These are phyloP conservation scores for grape (Vitis vinifera) DNA, from an alignment of 164 flowering plant genomes.

Conservation along the genomic window DNA sequence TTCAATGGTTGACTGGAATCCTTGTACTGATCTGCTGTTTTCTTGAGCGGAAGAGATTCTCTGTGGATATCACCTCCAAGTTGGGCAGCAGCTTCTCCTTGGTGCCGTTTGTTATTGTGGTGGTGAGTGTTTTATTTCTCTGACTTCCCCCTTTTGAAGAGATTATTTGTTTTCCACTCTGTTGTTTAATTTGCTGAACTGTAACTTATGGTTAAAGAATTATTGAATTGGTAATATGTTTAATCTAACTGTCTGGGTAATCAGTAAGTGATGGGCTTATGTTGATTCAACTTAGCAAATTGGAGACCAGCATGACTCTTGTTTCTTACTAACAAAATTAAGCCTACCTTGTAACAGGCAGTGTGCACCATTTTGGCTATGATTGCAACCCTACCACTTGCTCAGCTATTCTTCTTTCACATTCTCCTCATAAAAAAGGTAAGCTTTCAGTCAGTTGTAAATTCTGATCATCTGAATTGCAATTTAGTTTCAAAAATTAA, in stretches of 20 bases:
- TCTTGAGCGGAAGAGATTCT: conserved; percentile 67
- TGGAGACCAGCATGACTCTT: too few relatives aligned
- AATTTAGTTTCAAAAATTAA: too few relatives aligned
- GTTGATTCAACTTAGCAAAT: too few relatives aligned
- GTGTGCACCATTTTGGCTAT: conserved; percentile 91
- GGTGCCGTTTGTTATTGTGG: conserved; percentile 84
- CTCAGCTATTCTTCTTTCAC: conserved; percentile 97
- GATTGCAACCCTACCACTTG: conserved; percentile 92
- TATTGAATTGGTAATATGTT: too few relatives aligned
- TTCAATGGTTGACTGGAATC: conserved; percentile 94
- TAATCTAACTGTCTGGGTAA: too few relatives aligned
- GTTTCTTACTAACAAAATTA: too few relatives aligned
- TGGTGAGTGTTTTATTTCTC: conserved; percentile 53
- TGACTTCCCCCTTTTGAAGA: neutral
- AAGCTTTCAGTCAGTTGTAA: neutral
- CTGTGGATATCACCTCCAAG: conserved; percentile 72
- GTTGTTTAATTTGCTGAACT: too few relatives aligned
- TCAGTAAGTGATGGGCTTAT: too few relatives aligned
- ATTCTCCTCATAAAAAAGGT: conserved; percentile 97
- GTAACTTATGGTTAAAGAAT: too few relatives aligned
- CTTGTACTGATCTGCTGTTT: conserved; percentile 85
- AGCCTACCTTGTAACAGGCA: conserved; percentile 44
- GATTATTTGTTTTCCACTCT: too few relatives aligned
- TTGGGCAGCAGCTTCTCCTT: conserved; percentile 96
- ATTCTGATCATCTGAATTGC: too few relatives aligned